Evolutionary conservation across 2,329 filamentous ascomycete genomes (phyloP), one percentile per base, ranked within the genome.

Genomic region (Verticillium tricorpus): DNA sequence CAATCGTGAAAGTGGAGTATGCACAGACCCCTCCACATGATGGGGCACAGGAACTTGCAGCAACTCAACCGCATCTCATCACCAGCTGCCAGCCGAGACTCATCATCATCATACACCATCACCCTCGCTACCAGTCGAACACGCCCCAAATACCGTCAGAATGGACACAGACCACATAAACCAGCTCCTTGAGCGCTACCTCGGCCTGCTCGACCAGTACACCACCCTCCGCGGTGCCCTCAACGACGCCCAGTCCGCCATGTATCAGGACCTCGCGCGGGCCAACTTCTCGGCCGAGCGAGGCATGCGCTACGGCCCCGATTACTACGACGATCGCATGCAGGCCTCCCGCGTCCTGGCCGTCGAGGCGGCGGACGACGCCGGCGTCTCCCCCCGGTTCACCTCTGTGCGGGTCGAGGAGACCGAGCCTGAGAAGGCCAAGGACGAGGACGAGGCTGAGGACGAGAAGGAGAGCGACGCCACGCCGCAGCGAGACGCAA

Each of bases 321-420:
- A 91, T 68, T 83, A 85, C 69, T 94, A 91, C 71, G 89, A 93
- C 72, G 83, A 86, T 66, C 83, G 90, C 56, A 91, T 92, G 86
- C 86, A 86, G 70, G 88, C 89, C 3, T 74, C 73, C 25, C 76
- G 83, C 59, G 73, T 74, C 60, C 67, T 88, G 34, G 69, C 70
- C 61, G 68, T 77, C 35, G 59, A 65, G 7, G 56, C 60, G 57
- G 60, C 61, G 15, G 60, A 58, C 54, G 64, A 57, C 34, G 57
- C 35, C 59, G 40, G 28, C 28, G 3, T 6, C 28, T 6, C 65
- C 14, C 54, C 54, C 1, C 45, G 45, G 9, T 50, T 50, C 19
- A 12, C 45, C 6, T 2, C 45, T n/a, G 61, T 68, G 61, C 63
- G 60, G 57, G 73, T 72, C 64, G 57, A 67, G 37, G 37, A 74